Base-by-base conservation (phyloP, 129 eudicot species). In the Scalesia atractyloides region DNA sequence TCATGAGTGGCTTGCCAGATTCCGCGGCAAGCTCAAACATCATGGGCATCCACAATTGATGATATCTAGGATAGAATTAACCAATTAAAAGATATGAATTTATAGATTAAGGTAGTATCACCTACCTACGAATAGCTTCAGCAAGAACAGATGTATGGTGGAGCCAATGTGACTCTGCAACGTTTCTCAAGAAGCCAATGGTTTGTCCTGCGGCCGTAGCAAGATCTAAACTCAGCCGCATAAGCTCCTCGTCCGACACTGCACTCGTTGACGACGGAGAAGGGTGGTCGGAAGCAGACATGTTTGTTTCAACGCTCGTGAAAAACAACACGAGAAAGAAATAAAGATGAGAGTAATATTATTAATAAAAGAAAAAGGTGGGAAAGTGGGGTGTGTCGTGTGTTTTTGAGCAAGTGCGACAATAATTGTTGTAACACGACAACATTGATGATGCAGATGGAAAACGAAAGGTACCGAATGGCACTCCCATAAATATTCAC, bases 31-130 rank as follows among this genome's bases (percentile, higher is more conserved):
- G 89, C 84, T 94, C 91, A 84, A 89, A 76, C 18, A 94, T 81
- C 78, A 94, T 62, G 56, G 99, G 99, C 99, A 94, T 90, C 99
- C 99, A 94, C 18, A 94, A 74, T 76, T 90, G 74, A 76, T 88
- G 84, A 73, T 94, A 90, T 77, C 98, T 92, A 68, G 0, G 2
- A 41, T 41, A 11, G 74, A 49, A 56, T 64, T 37, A 59, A 46
- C n/a, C 44, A 36, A 56, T 26, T 48, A 36, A 69, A 44, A 18
- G 11, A 30, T 56, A 68, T 61, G 19, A 37, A 46, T 30, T 4
- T 13, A 22, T 7, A 18, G n/a, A 47, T 56, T 9, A 56, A 2
- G 0, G 10, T n/a, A 9, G 15, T 10, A 37, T 10, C 9, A 72
- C 68, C 58, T 36, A 81, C 97, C 97, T 89, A 73, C 94, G 81